Percentiles rank a stretch among this genome's conserved stretches.
Conservation (phyloP, 2,329 filamentous ascomycete species). For the Monosporascus sp. region DNA sequence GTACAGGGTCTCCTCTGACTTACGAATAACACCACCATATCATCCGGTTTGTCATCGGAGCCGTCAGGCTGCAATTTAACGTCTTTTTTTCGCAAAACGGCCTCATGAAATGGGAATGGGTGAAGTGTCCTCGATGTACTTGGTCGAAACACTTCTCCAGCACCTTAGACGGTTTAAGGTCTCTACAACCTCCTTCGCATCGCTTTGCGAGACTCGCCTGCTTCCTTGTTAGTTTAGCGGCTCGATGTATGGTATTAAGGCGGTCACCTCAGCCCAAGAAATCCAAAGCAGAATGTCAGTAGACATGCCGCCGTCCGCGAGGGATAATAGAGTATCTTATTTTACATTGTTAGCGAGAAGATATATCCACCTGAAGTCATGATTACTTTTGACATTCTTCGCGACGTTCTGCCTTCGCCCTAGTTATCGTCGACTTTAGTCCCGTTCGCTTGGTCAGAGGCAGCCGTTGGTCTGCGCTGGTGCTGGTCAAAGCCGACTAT, state of each 20-base stretch:
- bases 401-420: slow-evolving; percentile 13
- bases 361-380: slow-evolving; percentile 48
- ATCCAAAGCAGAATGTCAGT: slow-evolving; percentile 34
- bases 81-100: slow-evolving; percentile 47
- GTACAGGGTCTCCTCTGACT: slow-evolving; percentile 2
- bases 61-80: slow-evolving; percentile 23
- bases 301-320: slow-evolving; percentile 1
- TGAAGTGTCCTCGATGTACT: slow-evolving; percentile 51
- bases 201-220: slow-evolving; percentile 52
- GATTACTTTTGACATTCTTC: slow-evolving; percentile 37
- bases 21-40: slow-evolving; percentile 32
- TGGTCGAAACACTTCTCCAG: slow-evolving; percentile 56
- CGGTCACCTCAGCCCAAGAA: slow-evolving; percentile 50
- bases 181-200: slow-evolving; percentile 54
- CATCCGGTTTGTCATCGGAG: slow-evolving; percentile 23
- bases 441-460: slow-evolving; percentile 32
- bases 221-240: too few relatives aligned
- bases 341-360: slow-evolving; percentile 44
- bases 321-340: background rate
- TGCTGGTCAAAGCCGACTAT: slow-evolving; percentile 30
- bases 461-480: slow-evolving; percentile 31
- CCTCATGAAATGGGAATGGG: slow-evolving; percentile 58
- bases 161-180: slow-evolving; percentile 58
- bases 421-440: slow-evolving; percentile 28
- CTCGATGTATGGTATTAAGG: too few relatives aligned